A percentile compares a stretch with the other conserved stretches of the same genome.
These are phyloP conservation scores for Globisporangium irregulare DNA, from an alignment of 352 stramenopile genomes.

Conservation along the genomic window DNA sequence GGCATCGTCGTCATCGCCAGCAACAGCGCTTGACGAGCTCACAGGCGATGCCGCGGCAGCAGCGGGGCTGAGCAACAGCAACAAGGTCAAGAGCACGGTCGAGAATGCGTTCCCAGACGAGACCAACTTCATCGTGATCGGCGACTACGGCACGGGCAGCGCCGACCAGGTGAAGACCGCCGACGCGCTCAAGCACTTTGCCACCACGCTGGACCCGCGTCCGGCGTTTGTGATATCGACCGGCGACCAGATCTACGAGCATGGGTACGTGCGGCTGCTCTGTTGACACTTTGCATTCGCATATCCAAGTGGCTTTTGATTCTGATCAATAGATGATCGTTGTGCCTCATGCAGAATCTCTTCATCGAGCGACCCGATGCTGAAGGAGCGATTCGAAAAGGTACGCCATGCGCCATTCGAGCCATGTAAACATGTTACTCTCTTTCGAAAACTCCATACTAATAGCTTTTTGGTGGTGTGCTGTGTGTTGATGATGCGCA, in stretches of 20 bases:
- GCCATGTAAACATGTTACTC: background rate
- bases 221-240: constrained; percentile 80
- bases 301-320: background rate
- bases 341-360: constrained; percentile 38
- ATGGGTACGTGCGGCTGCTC: constrained; percentile 42
- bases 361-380: constrained; percentile 48
- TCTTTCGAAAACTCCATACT: background rate
- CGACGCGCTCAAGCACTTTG: constrained; percentile 57
- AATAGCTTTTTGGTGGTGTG: background rate
- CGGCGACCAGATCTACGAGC: constrained; percentile 84
- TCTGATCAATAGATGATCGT: too few relatives aligned
- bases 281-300: background rate
- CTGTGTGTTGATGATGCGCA: constrained; percentile 19
- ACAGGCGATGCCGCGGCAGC: background rate
- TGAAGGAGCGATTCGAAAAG: constrained; percentile 75
- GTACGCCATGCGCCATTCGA: constrained; percentile 19
- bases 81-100: constrained; percentile 21
- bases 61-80: background rate
- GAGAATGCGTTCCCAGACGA: constrained; percentile 47
- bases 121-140: constrained; percentile 78
- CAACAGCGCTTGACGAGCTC: background rate
- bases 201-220: constrained; percentile 44
- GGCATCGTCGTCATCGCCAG: background rate
- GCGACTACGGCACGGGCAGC: constrained; percentile 79
- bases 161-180: constrained; percentile 58